These are phyloP conservation scores for Psilocybe azurescens DNA, from an alignment of 768 basidiomycete genomes.

Conservation along the genomic window DNA sequence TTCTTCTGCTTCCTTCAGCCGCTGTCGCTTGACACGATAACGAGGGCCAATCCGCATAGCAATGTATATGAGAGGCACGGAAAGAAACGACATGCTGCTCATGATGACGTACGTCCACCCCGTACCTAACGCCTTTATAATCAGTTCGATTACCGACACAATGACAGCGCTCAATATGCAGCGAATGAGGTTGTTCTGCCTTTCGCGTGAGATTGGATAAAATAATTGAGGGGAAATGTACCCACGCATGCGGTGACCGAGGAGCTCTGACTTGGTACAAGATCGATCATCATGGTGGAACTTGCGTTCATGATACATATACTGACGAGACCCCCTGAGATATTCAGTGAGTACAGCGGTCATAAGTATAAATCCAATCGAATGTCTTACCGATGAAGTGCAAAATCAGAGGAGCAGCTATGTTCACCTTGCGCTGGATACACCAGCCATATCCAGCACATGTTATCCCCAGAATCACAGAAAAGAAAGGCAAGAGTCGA, in stretches of 20 bases:
- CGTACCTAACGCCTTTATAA: constrained; percentile 60
- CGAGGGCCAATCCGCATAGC: constrained; percentile 58
- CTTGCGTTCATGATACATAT: constrained; percentile 57
- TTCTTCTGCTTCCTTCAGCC: constrained; percentile 12
- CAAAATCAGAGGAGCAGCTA: constrained; percentile 62
- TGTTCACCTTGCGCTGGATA: constrained; percentile 48
- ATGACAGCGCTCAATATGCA: constrained; percentile 63
- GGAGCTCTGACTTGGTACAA: constrained; percentile 64
- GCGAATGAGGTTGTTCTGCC: constrained; percentile 73
- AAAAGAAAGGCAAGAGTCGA: constrained; percentile 46
- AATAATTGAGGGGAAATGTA: constrained; percentile 10
- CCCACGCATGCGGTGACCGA: constrained; percentile 76
- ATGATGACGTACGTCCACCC: constrained; percentile 77
- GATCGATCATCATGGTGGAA: constrained; percentile 70
- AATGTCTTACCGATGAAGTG: constrained; percentile 39
- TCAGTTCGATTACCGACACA: constrained; percentile 67
- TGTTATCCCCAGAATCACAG: constrained; percentile 42
- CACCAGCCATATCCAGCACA: constrained; percentile 69
- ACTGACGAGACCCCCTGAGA: constrained; percentile 53
- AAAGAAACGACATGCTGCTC: constrained; percentile 50
- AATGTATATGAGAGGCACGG: constrained; percentile 55
- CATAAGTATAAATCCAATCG: not conserved
- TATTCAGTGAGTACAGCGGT: not conserved
- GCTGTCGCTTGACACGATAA: constrained; percentile 42
- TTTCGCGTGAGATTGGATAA: not conserved